Evolutionary conservation across 768 basidiomycete species (phyloP).

Genomic region (Serendipita sp.): DNA sequence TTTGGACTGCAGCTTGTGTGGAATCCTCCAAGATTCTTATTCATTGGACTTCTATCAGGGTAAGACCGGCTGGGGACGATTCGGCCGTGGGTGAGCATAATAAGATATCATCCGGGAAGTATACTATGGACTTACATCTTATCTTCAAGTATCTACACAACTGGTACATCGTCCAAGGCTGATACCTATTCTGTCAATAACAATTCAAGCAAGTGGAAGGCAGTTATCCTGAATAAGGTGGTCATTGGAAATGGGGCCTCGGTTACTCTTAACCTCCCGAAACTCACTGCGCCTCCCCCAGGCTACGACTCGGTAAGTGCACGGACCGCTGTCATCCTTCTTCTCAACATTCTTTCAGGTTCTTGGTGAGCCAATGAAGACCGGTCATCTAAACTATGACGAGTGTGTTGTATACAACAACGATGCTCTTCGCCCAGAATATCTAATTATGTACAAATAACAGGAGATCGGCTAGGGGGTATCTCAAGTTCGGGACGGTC

Average conservation of each 20-base stretch:
- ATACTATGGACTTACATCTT: slow-evolving; percentile 12
- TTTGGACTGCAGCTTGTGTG: slow-evolving; percentile 37
- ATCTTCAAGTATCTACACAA: slow-evolving; percentile 59
- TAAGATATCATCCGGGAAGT: neutral
- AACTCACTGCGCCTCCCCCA: slow-evolving; percentile 12
- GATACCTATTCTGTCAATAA: slow-evolving; percentile 51
- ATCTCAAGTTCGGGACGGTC: too few relatives aligned
- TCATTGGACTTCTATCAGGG: slow-evolving; percentile 47
- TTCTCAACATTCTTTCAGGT: slow-evolving; percentile 23
- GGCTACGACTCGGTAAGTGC: neutral
- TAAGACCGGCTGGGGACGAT: slow-evolving; percentile 29
- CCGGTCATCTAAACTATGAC: slow-evolving; percentile 48
- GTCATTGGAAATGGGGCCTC: slow-evolving; percentile 30
- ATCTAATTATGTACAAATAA: slow-evolving; percentile 40
- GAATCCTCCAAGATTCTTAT: slow-evolving; percentile 40
- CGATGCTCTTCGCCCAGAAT: slow-evolving; percentile 53
- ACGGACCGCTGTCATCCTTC: slow-evolving; percentile 18
- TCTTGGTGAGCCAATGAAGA: slow-evolving; percentile 42
- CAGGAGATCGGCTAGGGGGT: too few relatives aligned
- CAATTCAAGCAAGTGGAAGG: slow-evolving; percentile 27
- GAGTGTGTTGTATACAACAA: slow-evolving; percentile 53
- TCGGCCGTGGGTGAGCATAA: slow-evolving; percentile 8
- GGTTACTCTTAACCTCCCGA: slow-evolving; percentile 45
- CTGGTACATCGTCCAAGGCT: slow-evolving; percentile 58
- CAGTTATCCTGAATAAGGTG: slow-evolving; percentile 35